Evolutionary conservation across 1,139 yeast species (phyloP).

Genomic region (Wickerhamomyces sp.): DNA sequence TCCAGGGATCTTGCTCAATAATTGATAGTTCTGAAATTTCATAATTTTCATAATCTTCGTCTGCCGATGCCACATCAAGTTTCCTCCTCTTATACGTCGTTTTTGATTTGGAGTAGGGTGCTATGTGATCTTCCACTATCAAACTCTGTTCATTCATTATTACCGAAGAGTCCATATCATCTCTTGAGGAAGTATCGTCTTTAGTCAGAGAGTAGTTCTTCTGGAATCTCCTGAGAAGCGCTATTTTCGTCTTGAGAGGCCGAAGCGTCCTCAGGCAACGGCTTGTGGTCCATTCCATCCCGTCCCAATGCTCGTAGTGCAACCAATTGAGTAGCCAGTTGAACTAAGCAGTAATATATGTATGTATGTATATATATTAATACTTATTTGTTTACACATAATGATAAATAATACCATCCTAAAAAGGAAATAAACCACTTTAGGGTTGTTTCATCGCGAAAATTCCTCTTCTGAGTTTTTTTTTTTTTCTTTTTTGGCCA

Average conservation of each 20-base stretch:
- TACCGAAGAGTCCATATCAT: not conserved
- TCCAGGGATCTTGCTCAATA: slow-evolving; percentile 1
- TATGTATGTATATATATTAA: too few species aligned
- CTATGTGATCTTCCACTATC: slow-evolving; percentile 7
- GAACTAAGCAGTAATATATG: not conserved
- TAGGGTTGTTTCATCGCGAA: too few species aligned
- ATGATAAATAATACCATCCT: too few species aligned
- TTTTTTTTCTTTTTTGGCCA: slow-evolving; percentile 2
- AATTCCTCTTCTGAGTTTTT: not conserved
- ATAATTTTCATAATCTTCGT: slow-evolving; percentile 1
- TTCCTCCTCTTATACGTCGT: slow-evolving; percentile 4
- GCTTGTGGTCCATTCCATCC: slow-evolving; percentile 6
- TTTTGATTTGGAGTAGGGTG: slow-evolving; percentile 2
- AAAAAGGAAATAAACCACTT: not conserved
- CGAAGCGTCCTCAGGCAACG: slow-evolving; percentile 11
- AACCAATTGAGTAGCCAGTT: not conserved
- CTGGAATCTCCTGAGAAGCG: slow-evolving; percentile 4
- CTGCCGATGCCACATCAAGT: not conserved
- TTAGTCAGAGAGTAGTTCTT: not conserved
- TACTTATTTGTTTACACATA: too few species aligned
- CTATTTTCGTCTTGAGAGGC: slow-evolving; percentile 9
- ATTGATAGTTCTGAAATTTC: slow-evolving; percentile 1
- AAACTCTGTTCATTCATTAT: slow-evolving; percentile 4
- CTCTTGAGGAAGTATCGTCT: not conserved
- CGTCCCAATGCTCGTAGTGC: too few species aligned